A percentile compares a stretch with the other conserved stretches of the same genome.
Evolutionary conservation across 2,329 filamentous ascomycete species (phyloP).

Genomic region (Biscogniauxia mediterranea): DNA sequence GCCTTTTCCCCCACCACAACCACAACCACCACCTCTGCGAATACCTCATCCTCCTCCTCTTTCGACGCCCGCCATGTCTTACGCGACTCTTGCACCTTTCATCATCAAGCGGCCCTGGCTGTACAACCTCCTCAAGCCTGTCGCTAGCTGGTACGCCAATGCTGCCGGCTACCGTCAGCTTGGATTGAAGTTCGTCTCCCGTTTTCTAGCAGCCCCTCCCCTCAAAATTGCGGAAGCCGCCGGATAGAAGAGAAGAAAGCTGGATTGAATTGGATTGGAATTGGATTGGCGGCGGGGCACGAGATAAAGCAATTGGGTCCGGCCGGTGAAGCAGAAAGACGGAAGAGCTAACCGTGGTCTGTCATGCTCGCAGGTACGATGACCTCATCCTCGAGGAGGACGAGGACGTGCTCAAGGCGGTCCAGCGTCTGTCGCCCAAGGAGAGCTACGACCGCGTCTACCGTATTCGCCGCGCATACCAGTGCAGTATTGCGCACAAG

Average conservation of each 20-base stretch:
- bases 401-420: constrained; percentile 79
- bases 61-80: constrained; percentile 49
- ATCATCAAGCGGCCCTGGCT: constrained; percentile 86
- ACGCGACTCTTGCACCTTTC: constrained; percentile 70
- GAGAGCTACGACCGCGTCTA: constrained; percentile 96
- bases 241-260: too few species aligned
- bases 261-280: too few species aligned
- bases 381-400: constrained; percentile 93
- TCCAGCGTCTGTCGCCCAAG: constrained; percentile 86
- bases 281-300: too few species aligned
- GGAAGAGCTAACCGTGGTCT: constrained; percentile 9
- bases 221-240: not conserved
- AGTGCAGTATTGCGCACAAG: constrained; percentile 66
- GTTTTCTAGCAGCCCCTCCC: not conserved
- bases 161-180: constrained; percentile 90
- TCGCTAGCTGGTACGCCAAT: constrained; percentile 86
- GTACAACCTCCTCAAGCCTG: constrained; percentile 71
- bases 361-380: constrained; percentile 67
- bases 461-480: constrained; percentile 92
- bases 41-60: constrained; percentile 25
- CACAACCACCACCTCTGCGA: constrained; percentile 15
- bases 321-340: not conserved
- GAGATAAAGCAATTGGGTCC: not conserved
- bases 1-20: constrained; percentile 3
- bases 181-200: constrained; percentile 70